Base-by-base conservation (phyloP, 768 basidiomycete species). In the Harrya chromipes region DNA sequence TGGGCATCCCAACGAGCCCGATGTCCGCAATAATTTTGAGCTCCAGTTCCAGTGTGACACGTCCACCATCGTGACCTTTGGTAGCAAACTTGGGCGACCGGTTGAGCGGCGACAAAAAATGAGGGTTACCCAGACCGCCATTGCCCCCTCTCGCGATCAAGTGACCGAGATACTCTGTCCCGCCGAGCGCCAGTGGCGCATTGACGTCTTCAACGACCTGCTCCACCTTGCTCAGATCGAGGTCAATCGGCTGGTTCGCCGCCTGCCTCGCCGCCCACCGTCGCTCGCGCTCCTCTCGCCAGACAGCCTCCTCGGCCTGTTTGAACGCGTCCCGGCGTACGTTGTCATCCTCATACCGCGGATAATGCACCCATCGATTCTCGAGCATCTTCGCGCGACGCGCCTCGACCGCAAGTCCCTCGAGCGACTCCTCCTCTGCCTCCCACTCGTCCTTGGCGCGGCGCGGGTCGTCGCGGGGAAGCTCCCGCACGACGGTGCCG, bases 1-100 rank as follows among this genome's bases (percentile, higher is more conserved):
- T 99, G 7, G 97, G 97, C 73, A 97, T 84, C 0, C 97, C 97
- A 2, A 99, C 94, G 17, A 99, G 74, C 0, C 92, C 97, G n/a
- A 98, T 76, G 65, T 99, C 95, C 3, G 95, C 93, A 4, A 94
- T 76, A 6, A 95, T 77, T 67, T 97, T 97, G 53, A 99, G 85
- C 66, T 97, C 95, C 13, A 99, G 75, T 17, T 84, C 78, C n/a
- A 98, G 77, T 1, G 87, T 85, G 54, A 94, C 70, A 5, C 82
- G 76, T 58, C 92, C 88, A 16, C 68, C 92, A 4, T 80, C 79
- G 8, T 78, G 75, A 0, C 90, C 93, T 16, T 83, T 79, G 16
- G 89, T 85, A 0, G 90, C 94, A 54, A 89, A 89, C 66, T 93
- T 91, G 4, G 94, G 93, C 1, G 90, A 84, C 2, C 90, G 84